These are phyloP conservation scores for Coemansia erecta DNA, from an alignment of 192 early-diverging fungal genomes.

Conservation along the genomic window DNA sequence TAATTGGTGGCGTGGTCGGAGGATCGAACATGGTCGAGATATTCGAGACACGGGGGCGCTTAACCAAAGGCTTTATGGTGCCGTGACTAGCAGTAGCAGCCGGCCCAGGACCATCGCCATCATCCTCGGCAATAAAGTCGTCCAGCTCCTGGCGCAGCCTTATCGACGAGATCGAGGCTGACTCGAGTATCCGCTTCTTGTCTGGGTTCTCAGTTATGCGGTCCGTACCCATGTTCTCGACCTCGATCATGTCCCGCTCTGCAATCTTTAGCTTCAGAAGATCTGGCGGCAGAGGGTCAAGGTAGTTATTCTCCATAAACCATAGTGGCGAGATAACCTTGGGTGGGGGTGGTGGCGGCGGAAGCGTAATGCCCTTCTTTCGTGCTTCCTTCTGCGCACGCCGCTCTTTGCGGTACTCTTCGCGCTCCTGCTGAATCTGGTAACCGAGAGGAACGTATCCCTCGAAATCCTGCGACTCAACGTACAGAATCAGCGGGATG, in stretches of 20 bases:
- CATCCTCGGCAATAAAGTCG: slow-evolving; percentile 15
- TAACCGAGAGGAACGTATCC: slow-evolving; percentile 33
- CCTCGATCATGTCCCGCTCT: slow-evolving; percentile 34
- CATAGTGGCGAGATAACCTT: slow-evolving; percentile 28
- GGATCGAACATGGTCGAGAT: slow-evolving; percentile 22
- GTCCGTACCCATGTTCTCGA: slow-evolving; percentile 13
- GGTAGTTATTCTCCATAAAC: slow-evolving; percentile 31
- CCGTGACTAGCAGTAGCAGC: slow-evolving; percentile 11
- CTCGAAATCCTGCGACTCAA: slow-evolving; percentile 48
- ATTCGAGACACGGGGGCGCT: slow-evolving; percentile 28
- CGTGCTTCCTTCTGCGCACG: slow-evolving; percentile 31
- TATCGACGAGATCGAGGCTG: slow-evolving; percentile 30
- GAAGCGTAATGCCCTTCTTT: slow-evolving; percentile 22
- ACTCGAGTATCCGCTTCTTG: slow-evolving; percentile 38
- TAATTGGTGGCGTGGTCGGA: neutral
- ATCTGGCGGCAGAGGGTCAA: slow-evolving; percentile 31
- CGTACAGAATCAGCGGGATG: slow-evolving; percentile 28
- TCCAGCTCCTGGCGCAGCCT: slow-evolving; percentile 40
- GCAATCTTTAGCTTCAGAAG: slow-evolving; percentile 19
- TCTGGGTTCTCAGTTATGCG: slow-evolving; percentile 28
- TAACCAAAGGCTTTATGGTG: slow-evolving; percentile 40
- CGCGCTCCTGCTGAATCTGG: slow-evolving; percentile 37
- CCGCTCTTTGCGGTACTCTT: slow-evolving; percentile 35
- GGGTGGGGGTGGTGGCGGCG: slow-evolving; percentile 1
- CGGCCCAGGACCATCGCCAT: neutral